Evolutionary conservation across 495 filamentous ascomycete species (phyloP).

Genomic region (Penicillium lividum): DNA sequence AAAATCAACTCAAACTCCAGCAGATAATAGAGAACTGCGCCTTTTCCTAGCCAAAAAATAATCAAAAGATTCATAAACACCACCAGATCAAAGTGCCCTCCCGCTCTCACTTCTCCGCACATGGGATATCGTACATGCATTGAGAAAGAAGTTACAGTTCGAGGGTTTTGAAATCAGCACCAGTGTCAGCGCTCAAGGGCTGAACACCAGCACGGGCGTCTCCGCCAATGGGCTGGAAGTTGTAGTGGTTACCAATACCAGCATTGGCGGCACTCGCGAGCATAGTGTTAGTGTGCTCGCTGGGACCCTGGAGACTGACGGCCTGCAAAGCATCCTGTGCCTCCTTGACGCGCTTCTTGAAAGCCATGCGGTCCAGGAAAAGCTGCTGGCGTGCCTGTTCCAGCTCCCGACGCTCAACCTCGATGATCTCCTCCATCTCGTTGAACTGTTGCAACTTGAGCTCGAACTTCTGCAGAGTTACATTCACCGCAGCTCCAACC

Average conservation of each 20-base stretch:
- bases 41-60: constrained; percentile 33
- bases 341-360: constrained; percentile 82
- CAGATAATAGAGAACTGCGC: constrained; percentile 28
- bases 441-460: constrained; percentile 89
- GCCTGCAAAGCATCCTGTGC: constrained; percentile 74
- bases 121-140: constrained; percentile 33
- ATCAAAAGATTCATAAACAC: constrained; percentile 32
- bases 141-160: constrained; percentile 42
- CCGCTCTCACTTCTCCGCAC: constrained; percentile 11
- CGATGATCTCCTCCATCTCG: constrained; percentile 88
- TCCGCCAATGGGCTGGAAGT: constrained; percentile 54
- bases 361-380: constrained; percentile 85
- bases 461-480: constrained; percentile 80
- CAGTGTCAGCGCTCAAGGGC: constrained; percentile 64
- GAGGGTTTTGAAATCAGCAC: constrained; percentile 50
- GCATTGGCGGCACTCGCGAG: constrained; percentile 48
- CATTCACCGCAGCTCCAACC: constrained; percentile 80
- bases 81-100: constrained; percentile 10
- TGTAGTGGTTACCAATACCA: constrained; percentile 56
- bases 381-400: constrained; percentile 88
- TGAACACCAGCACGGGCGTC: constrained; percentile 53
- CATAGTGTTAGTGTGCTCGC: constrained; percentile 56
- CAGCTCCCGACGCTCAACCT: constrained; percentile 88
- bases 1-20: constrained; percentile 30
- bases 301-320: constrained; percentile 56